A percentile compares a stretch with the other conserved stretches of the same genome.
phyloP scores from a whole-genome alignment of 2,329 filamentous ascomycete genomes.

The Boeremia exigua region DNA sequence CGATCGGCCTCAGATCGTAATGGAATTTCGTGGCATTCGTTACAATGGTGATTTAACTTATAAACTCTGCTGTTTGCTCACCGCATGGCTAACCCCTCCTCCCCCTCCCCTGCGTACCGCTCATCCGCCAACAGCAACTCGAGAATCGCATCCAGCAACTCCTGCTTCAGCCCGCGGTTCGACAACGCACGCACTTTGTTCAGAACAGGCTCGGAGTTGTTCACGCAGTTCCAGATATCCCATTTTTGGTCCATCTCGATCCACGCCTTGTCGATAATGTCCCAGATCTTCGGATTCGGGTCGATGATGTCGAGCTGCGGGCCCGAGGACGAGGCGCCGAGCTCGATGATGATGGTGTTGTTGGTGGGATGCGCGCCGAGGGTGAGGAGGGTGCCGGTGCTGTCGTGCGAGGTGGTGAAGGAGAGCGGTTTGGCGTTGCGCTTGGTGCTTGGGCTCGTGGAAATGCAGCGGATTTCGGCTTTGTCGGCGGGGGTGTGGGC shows the following conservation, averaged over 20 bases:
- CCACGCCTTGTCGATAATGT: conserved; percentile 37
- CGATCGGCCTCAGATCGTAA: no score
- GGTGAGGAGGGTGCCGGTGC: conserved; percentile 37
- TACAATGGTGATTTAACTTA: neutral
- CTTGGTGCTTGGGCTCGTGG: conserved; percentile 31
- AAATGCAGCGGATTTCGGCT: conserved; percentile 34
- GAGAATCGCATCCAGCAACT: conserved; percentile 42
- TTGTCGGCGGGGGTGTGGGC: conserved; percentile 28
- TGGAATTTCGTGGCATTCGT: neutral
- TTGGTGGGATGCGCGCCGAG: conserved; percentile 30
- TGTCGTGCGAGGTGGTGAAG: conserved; percentile 20
- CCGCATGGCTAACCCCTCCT: neutral
- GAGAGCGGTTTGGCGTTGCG: conserved; percentile 31
- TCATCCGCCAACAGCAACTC: conserved; percentile 45
- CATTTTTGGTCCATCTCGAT: conserved; percentile 43
- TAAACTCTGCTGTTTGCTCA: neutral
- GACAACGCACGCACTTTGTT: conserved; percentile 40
- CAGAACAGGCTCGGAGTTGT: conserved; percentile 33
- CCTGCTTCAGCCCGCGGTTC: conserved; percentile 32
- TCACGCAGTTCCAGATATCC: conserved; percentile 41
- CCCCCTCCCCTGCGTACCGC: conserved; percentile 31
- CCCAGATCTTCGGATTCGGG: conserved; percentile 36
- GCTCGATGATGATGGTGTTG: conserved; percentile 37
- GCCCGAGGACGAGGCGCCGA: conserved; percentile 21
- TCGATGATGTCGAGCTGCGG: conserved; percentile 45